Evolutionary conservation across 345 rosid genomes (phyloP), one percentile per base, ranked within the genome.

Genomic region (Salix brachista): DNA sequence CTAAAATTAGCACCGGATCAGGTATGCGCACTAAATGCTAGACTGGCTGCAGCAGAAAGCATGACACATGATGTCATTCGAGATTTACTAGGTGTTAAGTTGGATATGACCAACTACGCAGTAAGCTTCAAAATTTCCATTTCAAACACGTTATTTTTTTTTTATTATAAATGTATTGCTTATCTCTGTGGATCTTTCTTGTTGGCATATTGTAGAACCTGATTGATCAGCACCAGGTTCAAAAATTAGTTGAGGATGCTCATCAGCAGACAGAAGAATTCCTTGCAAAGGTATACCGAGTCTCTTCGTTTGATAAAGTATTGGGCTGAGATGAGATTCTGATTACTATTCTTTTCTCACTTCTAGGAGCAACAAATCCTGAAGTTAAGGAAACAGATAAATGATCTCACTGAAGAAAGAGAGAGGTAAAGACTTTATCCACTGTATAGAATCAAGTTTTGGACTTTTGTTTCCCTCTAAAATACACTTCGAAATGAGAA

Each of bases 41-140:
- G 97, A 78, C 83, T 94, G 75, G 98, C 97, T 73, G 92, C 97
- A 67, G 94, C 94, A 67, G 98, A 94, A 84, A 94, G 90, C 93
- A 94, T 91, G 98, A 92, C 98, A 32, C 97, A 92, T 78, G 97
- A 94, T 79, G 91, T 94, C 78, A 92, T 94, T 77, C 96, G 94
- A 61, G 98, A 94, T 88, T 86, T 94, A 79, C 95, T 94, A 72
- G 92, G 97, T 34, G 91, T 94, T 76, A 92, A 90, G 82, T 75
- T 92, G 88, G 97, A 94, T 76, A 87, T 94, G 86, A 90, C 91
- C 23, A 91, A 88, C 81, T 92, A 92, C 76, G 97, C 97, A 39
- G 98, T 92, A 86, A 87, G 97, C 86, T 60, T 79, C 42, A 28
- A 23, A 39, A 30, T 67, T 39, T 61, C 54, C 19, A 37, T 58